A percentile compares a stretch with the other conserved stretches of the same genome.
phyloP scores from a whole-genome alignment of 306 rosid genomes.

The Pyrus communis region DNA sequence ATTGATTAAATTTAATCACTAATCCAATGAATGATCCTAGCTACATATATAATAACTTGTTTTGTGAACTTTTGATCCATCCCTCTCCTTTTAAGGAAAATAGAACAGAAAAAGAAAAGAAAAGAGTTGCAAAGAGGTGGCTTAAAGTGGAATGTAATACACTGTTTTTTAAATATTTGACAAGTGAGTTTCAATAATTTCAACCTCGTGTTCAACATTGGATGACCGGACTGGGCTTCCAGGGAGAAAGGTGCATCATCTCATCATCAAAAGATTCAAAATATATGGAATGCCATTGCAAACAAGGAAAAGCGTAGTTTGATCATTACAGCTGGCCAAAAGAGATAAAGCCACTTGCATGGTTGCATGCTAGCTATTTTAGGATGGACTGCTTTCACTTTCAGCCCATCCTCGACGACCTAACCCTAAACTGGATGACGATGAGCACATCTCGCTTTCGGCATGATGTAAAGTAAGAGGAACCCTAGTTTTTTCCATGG shows the following conservation, averaged over 20 bases:
- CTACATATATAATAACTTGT: too few relatives aligned
- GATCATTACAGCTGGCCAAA: not conserved
- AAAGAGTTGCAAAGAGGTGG: not conserved
- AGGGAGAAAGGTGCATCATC: not conserved
- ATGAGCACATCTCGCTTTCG: not conserved
- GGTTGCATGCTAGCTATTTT: too few relatives aligned
- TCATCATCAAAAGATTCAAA: not conserved
- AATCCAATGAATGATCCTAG: not conserved
- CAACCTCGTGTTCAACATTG: not conserved
- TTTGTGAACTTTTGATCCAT: too few relatives aligned
- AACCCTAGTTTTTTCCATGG: not conserved
- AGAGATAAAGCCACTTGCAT: not conserved
- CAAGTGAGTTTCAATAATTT: not conserved
- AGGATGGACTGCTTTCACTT: not conserved
- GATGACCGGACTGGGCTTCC: not conserved
- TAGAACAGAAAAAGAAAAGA: too few relatives aligned
- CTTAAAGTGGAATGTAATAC: not conserved
- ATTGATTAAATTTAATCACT: too few relatives aligned
- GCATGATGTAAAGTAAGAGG: not conserved
- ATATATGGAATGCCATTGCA: not conserved
- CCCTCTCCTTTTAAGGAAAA: too few relatives aligned
- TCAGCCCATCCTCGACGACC: conserved; percentile 1
- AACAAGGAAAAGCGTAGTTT: not conserved
- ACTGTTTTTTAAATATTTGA: not conserved
- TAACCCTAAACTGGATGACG: not conserved